These are phyloP conservation scores for Ocimum tenuiflorum DNA, from an alignment of 257 asterid genomes.

Conservation along the genomic window DNA sequence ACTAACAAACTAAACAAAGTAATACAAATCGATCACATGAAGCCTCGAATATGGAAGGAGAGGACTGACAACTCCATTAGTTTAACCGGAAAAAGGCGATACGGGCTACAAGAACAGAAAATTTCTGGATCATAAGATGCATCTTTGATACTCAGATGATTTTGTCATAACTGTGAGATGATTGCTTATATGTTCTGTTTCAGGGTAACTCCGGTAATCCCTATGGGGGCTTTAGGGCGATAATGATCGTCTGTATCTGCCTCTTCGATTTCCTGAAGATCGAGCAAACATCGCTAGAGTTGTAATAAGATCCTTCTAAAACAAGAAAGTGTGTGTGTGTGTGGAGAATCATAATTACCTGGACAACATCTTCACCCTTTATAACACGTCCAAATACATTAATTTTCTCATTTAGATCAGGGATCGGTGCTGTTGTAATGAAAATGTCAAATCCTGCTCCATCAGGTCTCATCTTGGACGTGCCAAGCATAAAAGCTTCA, in stretches of 20 bases:
- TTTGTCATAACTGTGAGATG: not conserved
- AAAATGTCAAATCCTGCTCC: slow-evolving; percentile 66
- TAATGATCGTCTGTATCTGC: slow-evolving; percentile 92
- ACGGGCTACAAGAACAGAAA: slow-evolving; percentile 18
- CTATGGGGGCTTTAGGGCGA: slow-evolving; percentile 73
- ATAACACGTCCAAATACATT: slow-evolving; percentile 81
- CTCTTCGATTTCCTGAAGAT: slow-evolving; percentile 86
- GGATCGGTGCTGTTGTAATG: slow-evolving; percentile 88
- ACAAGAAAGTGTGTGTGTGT: too few relatives aligned
- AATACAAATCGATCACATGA: slow-evolving; percentile 30
- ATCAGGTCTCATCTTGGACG: slow-evolving; percentile 61
- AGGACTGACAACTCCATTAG: slow-evolving; percentile 3
- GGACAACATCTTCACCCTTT: slow-evolving; percentile 96
- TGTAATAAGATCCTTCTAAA: not conserved
- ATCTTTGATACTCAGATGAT: not conserved
- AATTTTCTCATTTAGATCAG: slow-evolving; percentile 76
- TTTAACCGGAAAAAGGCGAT: slow-evolving; percentile 11
- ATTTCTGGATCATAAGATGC: not conserved
- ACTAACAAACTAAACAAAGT: not conserved
- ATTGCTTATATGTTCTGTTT: slow-evolving; percentile 38
- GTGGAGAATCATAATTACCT: slow-evolving; percentile 36
- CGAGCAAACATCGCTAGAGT: not conserved
- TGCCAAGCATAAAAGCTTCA: slow-evolving; percentile 98
- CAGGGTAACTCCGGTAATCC: slow-evolving; percentile 53
- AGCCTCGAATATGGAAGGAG: slow-evolving; percentile 1